Base-by-base conservation (phyloP, 2,329 filamentous ascomycete species). In the Parafenestella ontariensis region DNA sequence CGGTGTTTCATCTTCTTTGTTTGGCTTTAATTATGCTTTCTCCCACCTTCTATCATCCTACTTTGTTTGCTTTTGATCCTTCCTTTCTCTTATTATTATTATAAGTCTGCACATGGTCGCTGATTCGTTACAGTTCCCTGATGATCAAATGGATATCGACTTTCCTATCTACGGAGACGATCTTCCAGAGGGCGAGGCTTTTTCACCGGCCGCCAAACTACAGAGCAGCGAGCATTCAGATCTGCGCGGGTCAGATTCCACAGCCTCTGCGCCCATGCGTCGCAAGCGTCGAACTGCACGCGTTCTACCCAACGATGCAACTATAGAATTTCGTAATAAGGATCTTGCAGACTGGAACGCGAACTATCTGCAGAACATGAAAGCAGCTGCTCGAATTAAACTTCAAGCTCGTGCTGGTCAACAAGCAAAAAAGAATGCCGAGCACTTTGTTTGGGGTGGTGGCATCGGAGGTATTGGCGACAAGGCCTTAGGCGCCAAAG, bases 351-450 rank as follows among this genome's bases (percentile, higher is more conserved):
- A 74, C n/a, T 88, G 85, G 84, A 84, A 84, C 56, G 74, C 77
- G 1, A 76, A 85, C 24, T 90, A 90, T 58, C 59, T 83, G 1
- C 64, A 76, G 10, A 88, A 87, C 59, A 92, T 91, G 85, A 76
- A 72, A 1, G 72, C 75, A 11, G 80, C 79, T 8, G 65, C 66
- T 6, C 76, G 73, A 26, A 66, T 76, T 18, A 87, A 84, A 59
- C 61, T 74, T 5, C 66, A 76, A 5, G 75, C 79, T 29, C 79
- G 76, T 43, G 64, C 76, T 13, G 59, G 72, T 11, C 69, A 73
- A 0, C 76, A 82, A 37, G 85, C 86, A 2, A 89, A 85, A 73
- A 85, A 83, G 66, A 89, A 88, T 54, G 88, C 87, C 0, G 80
- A 81, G 10, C 80, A 82, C 62, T 89, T 84, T 78, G 80, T 89